Base-by-base conservation (phyloP, 345 rosid species). In the Microcos paniculata region DNA sequence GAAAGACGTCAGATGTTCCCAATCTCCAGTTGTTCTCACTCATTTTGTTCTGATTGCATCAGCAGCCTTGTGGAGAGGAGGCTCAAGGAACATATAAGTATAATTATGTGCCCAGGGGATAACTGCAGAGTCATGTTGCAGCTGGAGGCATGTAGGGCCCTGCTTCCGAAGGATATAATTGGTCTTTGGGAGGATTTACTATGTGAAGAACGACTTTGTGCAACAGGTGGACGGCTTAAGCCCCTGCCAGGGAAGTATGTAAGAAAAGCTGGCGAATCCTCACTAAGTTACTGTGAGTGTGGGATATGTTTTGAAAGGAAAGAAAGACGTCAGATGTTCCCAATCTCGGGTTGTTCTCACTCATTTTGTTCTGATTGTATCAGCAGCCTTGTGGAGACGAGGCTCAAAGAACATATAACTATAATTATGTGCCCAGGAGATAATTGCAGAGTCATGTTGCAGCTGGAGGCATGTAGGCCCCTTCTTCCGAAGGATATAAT, bases 231-330 rank as follows among this genome's bases (percentile, higher is more conserved):
- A 43, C 79, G 63, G 18, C 59, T 74, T 73, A 16, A 26, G 55
- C 35, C 14, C 35, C 8, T 8, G 71, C 7, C 72, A 26, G 18
- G 57, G 33, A 46, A 8, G 33, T 28, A 38, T 68, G 24, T 23
- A 15, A 46, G 0, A 28, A 46, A 30, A 46, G 15, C 15, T 12
- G 78, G 56, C 1, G 84, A 83, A 26, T 81, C 91, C 18, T 82
- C 85, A 6, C 63, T 33, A 48, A 76, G 73, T 6, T 77, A 81
- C 62, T 91, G 93, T n/a, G 85, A 81, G 46, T 91, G 93, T n/a
- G 85, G 80, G 46, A 91, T 93, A 12, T 93, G 94, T 19, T 75
- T 67, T 42, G 92, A 91, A 52, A 80, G 52, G 3, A 89, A 86
- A 71, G 87, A 82, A 31, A 52, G 3, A 0, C 75, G 78, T 4